Conservation (phyloP, 805 yeast species). For the Starmerella sp. region DNA sequence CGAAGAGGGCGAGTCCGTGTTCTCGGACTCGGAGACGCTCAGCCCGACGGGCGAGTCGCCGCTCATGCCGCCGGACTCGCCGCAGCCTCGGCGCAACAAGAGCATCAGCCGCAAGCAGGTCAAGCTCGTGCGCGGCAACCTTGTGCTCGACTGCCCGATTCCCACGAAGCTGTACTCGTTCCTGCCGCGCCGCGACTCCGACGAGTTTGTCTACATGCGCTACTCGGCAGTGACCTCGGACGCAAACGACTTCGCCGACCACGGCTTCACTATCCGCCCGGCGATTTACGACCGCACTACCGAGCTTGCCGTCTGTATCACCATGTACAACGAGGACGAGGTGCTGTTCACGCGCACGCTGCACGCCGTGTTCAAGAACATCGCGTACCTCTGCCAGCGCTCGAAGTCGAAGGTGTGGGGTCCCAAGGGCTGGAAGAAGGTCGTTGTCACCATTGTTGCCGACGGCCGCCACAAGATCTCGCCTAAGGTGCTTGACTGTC, state of each 20-base stretch:
- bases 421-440: slow-evolving; percentile 90
- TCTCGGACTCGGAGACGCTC: slow-evolving; percentile 7
- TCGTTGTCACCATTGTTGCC: slow-evolving; percentile 80
- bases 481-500: slow-evolving; percentile 71
- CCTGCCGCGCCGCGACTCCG: slow-evolving; percentile 75
- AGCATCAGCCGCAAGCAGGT: slow-evolving; percentile 63
- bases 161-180: slow-evolving; percentile 80
- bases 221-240: slow-evolving; percentile 94
- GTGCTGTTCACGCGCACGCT: slow-evolving; percentile 79
- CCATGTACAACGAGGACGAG: slow-evolving; percentile 97
- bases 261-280: slow-evolving; percentile 79
- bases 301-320: slow-evolving; percentile 81
- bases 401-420: slow-evolving; percentile 87
- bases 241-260: slow-evolving; percentile 69
- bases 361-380: slow-evolving; percentile 87
- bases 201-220: slow-evolving; percentile 91
- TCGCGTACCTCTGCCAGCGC: slow-evolving; percentile 77
- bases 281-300: slow-evolving; percentile 70
- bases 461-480: slow-evolving; percentile 89
- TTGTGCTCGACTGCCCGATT: slow-evolving; percentile 86
- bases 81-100: slow-evolving; percentile 52
- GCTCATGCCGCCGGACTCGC: slow-evolving; percentile 18
- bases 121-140: slow-evolving; percentile 63
- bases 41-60: slow-evolving; percentile 5
- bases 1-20: slow-evolving; percentile 11